These are phyloP conservation scores for Lepiota subincarnata DNA, from an alignment of 768 basidiomycete species.

Conservation along the genomic window DNA sequence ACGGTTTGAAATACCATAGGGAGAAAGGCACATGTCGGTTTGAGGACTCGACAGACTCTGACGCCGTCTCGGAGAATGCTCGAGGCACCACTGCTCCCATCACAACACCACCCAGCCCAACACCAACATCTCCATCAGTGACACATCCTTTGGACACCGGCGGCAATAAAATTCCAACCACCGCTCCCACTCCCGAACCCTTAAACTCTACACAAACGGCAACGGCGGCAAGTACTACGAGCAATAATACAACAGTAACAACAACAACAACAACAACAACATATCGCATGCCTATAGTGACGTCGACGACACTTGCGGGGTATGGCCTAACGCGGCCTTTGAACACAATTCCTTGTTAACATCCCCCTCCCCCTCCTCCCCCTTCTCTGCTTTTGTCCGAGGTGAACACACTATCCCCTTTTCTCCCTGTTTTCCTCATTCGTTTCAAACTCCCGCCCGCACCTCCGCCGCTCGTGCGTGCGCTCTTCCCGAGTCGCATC, in stretches of 20 bases:
- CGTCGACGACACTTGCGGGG: not conserved
- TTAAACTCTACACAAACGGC: not conserved
- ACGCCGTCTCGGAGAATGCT: slow-evolving; percentile 1
- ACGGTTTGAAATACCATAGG: slow-evolving; percentile 64
- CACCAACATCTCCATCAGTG: not conserved
- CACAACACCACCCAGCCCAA: not conserved
- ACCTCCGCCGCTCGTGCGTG: not conserved
- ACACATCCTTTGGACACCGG: not conserved
- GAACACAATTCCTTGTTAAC: not conserved
- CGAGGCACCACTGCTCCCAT: slow-evolving; percentile 2
- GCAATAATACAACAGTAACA: too few relatives aligned
- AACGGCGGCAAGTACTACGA: not conserved
- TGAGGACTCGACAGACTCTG: slow-evolving; percentile 20
- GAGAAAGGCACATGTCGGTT: slow-evolving; percentile 62
- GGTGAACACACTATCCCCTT: not conserved
- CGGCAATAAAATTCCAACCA: not conserved
- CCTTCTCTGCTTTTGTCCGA: not conserved
- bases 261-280: too few relatives aligned
- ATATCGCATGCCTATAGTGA: not conserved
- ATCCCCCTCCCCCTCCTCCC: not conserved
- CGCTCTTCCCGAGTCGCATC: not conserved
- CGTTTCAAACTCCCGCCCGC: not conserved
- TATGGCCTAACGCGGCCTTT: not conserved
- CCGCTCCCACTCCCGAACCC: not conserved
- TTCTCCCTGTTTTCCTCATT: not conserved